A percentile compares a stretch with the other conserved stretches of the same genome.
Evolutionary conservation across 1,284 basidiomycete species (phyloP).

Genomic region (Boletellus sp.): DNA sequence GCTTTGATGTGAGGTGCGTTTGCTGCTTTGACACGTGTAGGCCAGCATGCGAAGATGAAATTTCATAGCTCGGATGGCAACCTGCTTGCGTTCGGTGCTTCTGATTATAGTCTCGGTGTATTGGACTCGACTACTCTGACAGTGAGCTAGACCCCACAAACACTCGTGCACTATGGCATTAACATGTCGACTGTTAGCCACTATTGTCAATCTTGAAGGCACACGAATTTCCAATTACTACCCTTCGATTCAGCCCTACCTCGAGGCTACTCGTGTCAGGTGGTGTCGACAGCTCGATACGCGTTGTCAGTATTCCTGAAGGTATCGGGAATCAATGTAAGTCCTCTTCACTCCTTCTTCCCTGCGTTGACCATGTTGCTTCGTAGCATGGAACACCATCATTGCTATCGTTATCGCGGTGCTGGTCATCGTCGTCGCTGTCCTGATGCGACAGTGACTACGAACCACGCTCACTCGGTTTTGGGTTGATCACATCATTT

Average conservation of each 20-base stretch:
- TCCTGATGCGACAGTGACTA: constrained; percentile 27
- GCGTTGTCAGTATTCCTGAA: constrained; percentile 76
- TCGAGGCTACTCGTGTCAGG: constrained; percentile 85
- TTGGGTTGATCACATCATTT: not conserved
- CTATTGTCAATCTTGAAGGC: constrained; percentile 86
- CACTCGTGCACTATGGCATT: not conserved
- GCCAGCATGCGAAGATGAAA: constrained; percentile 4
- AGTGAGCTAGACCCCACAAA: constrained; percentile 44
- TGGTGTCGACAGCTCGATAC: constrained; percentile 87
- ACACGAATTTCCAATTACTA: constrained; percentile 93
- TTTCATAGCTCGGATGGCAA: constrained; percentile 70
- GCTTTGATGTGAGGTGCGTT: constrained; percentile 78
- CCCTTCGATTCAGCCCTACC: constrained; percentile 82
- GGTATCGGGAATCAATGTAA: constrained; percentile 50
- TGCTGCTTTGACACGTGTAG: constrained; percentile 6
- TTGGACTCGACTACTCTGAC: constrained; percentile 78
- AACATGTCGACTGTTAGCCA: constrained; percentile 51
- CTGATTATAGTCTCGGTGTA: constrained; percentile 84
- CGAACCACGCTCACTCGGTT: not conserved
- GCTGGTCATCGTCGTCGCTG: constrained; percentile 27
- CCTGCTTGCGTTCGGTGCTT: constrained; percentile 82
- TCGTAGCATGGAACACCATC: constrained; percentile 41
- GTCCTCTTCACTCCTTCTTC: constrained; percentile 24
- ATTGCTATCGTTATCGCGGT: constrained; percentile 37
- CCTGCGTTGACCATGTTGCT: constrained; percentile 7